Conservation (phyloP, 257 asterid genomes). For the Solanum sejunctum region DNA sequence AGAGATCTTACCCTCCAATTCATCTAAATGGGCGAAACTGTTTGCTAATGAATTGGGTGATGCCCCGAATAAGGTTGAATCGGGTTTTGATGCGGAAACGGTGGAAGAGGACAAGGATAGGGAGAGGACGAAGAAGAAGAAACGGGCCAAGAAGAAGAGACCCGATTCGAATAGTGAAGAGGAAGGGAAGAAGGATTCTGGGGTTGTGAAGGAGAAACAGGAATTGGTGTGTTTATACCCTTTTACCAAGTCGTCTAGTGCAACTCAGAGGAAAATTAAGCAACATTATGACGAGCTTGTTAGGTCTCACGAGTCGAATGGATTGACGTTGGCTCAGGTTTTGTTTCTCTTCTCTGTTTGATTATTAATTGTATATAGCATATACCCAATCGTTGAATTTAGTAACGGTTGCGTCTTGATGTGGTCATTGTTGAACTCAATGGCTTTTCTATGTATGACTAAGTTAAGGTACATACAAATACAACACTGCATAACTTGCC, state of each 20-base stretch:
- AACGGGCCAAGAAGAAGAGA: conserved; percentile 50
- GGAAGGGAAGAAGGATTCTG: conserved; percentile 3
- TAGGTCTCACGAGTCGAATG: conserved; percentile 60
- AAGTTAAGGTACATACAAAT: neutral
- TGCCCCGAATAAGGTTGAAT: conserved; percentile 17
- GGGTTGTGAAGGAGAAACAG: conserved; percentile 29
- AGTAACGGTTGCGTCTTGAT: neutral
- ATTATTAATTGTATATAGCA: neutral
- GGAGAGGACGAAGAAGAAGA: conserved; percentile 53
- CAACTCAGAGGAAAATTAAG: conserved; percentile 73
- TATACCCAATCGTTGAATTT: neutral
- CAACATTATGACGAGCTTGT: conserved; percentile 70
- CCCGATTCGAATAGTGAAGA: conserved; percentile 23
- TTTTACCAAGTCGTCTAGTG: conserved; percentile 53
- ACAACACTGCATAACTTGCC: neutral
- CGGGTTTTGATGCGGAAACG: conserved; percentile 13
- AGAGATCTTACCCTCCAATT: conserved; percentile 51
- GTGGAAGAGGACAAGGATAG: conserved; percentile 20
- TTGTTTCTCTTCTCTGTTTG: neutral
- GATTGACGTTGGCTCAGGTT: conserved; percentile 68
- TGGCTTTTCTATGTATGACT: neutral
- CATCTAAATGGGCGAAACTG: conserved; percentile 37
- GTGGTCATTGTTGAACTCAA: neutral
- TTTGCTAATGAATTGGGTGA: conserved; percentile 14
- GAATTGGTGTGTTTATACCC: conserved; percentile 58